Evolutionary conservation across 1,139 yeast species (phyloP).

Genomic region (Nadsonia commutata): DNA sequence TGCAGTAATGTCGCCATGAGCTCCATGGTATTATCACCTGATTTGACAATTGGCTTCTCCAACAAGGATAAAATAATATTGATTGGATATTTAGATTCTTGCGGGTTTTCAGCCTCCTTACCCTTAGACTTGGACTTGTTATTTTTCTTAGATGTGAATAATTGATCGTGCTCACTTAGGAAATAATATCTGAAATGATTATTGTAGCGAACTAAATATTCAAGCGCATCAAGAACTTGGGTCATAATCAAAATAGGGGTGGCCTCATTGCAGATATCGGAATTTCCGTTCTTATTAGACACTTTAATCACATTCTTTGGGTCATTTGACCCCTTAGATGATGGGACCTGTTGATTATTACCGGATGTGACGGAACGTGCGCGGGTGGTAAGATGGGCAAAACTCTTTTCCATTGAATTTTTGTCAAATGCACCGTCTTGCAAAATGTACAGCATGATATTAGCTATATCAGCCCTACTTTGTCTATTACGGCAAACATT

Average conservation of each 20-base stretch:
- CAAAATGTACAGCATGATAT: slow-evolving; percentile 49
- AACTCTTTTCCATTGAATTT: slow-evolving; percentile 50
- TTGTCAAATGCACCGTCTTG: slow-evolving; percentile 61
- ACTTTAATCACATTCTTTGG: slow-evolving; percentile 3
- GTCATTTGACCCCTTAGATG: slow-evolving; percentile 8
- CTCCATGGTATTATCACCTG: slow-evolving; percentile 67
- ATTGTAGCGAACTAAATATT: slow-evolving; percentile 55
- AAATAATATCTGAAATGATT: slow-evolving; percentile 61
- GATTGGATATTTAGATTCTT: slow-evolving; percentile 49
- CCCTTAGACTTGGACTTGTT: slow-evolving; percentile 23
- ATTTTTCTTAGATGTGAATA: slow-evolving; percentile 33
- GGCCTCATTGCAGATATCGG: slow-evolving; percentile 37
- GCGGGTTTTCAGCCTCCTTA: slow-evolving; percentile 22
- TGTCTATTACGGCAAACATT: slow-evolving; percentile 65
- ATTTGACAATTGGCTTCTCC: slow-evolving; percentile 47
- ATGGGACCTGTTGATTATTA: slow-evolving; percentile 11
- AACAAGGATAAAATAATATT: slow-evolving; percentile 51
- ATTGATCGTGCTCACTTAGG: slow-evolving; percentile 65
- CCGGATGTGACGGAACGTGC: slow-evolving; percentile 14
- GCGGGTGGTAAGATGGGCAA: slow-evolving; percentile 33
- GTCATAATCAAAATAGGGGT: slow-evolving; percentile 60
- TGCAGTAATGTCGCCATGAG: slow-evolving; percentile 60
- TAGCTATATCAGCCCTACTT: slow-evolving; percentile 64
- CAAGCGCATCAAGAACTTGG: slow-evolving; percentile 65
- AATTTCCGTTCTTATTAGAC: slow-evolving; percentile 16